phyloP scores from a whole-genome alignment of 768 basidiomycete genomes.

The Termitomyces titanicus region DNA sequence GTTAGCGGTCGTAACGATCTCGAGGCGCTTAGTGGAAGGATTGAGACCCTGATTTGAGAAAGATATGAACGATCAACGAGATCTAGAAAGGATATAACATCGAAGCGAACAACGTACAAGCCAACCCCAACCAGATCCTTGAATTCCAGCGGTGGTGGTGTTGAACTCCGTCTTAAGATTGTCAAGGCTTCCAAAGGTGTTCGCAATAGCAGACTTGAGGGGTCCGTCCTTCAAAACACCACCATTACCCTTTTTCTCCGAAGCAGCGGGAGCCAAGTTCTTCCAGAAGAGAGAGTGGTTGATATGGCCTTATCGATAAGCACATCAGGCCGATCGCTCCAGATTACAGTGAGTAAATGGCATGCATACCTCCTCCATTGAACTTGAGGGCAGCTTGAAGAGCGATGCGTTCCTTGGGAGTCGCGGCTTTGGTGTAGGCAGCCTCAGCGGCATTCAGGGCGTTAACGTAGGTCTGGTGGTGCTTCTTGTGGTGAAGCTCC shows the following conservation, averaged over 20 bases:
- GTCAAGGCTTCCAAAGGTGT: constrained; percentile 68
- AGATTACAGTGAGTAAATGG: constrained; percentile 6
- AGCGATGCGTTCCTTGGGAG: constrained; percentile 78
- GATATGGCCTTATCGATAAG: constrained; percentile 65
- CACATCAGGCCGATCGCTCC: constrained; percentile 11
- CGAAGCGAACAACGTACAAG: constrained; percentile 52
- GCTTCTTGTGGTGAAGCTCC: constrained; percentile 92
- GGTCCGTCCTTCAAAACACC: constrained; percentile 58
- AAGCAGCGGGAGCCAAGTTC: constrained; percentile 71
- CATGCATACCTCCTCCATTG: constrained; percentile 84
- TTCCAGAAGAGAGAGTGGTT: constrained; percentile 97
- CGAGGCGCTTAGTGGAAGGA: constrained; percentile 63
- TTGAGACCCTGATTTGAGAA: constrained; percentile 57
- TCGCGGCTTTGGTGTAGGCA: constrained; percentile 59
- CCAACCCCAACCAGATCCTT: constrained; percentile 98
- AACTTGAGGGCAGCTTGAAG: constrained; percentile 92
- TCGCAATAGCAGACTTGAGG: constrained; percentile 61
- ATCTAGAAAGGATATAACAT: background rate
- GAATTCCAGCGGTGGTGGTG: constrained; percentile 77
- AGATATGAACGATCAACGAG: background rate
- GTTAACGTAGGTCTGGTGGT: constrained; percentile 94
- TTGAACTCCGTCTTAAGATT: constrained; percentile 80
- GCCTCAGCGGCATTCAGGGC: constrained; percentile 88
- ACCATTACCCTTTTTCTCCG: constrained; percentile 53
- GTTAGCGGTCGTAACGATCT: constrained; percentile 90